Evolutionary conservation across 2,329 filamentous ascomycete genomes (phyloP).

Genomic region (Neoscytalidium dimidiatum): DNA sequence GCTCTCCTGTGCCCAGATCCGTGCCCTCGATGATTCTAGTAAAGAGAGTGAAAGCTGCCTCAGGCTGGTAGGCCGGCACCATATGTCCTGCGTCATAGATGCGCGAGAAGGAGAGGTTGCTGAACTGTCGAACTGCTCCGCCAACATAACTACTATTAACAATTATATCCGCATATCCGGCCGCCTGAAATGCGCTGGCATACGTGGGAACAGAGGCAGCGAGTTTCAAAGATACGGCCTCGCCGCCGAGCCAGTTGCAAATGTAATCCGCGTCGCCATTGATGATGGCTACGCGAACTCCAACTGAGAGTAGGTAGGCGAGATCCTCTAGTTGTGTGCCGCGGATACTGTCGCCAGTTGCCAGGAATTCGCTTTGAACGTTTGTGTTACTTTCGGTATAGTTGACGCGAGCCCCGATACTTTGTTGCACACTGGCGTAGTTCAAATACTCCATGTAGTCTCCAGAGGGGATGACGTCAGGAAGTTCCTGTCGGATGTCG

Average conservation of each 20-base stretch:
- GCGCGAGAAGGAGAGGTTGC: constrained; percentile 60
- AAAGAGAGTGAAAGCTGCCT: constrained; percentile 57
- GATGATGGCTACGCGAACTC: constrained; percentile 64
- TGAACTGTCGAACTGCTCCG: constrained; percentile 74
- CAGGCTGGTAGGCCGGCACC: constrained; percentile 48
- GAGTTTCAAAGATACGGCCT: constrained; percentile 66
- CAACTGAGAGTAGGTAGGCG: constrained; percentile 42
- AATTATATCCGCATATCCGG: constrained; percentile 72
- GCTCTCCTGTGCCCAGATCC: constrained; percentile 52
- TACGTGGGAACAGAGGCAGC: constrained; percentile 47
- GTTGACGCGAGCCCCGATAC: constrained; percentile 54
- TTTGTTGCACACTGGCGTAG: constrained; percentile 46
- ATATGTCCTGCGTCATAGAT: constrained; percentile 57
- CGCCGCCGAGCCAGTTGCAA: constrained; percentile 70
- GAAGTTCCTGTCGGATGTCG: constrained; percentile 45
- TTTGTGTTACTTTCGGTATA: constrained; percentile 47
- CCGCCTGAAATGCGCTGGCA: constrained; percentile 57
- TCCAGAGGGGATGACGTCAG: constrained; percentile 39
- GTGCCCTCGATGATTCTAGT: constrained; percentile 51
- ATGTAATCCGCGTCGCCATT: constrained; percentile 65
- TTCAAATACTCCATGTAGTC: constrained; percentile 56
- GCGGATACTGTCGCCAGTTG: constrained; percentile 49
- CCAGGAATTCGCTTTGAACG: constrained; percentile 34
- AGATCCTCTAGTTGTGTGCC: constrained; percentile 43
- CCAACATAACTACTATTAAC: constrained; percentile 69